Base-by-base conservation (phyloP, 2,329 filamentous ascomycete genomes). In the Trichoderma sp. region DNA sequence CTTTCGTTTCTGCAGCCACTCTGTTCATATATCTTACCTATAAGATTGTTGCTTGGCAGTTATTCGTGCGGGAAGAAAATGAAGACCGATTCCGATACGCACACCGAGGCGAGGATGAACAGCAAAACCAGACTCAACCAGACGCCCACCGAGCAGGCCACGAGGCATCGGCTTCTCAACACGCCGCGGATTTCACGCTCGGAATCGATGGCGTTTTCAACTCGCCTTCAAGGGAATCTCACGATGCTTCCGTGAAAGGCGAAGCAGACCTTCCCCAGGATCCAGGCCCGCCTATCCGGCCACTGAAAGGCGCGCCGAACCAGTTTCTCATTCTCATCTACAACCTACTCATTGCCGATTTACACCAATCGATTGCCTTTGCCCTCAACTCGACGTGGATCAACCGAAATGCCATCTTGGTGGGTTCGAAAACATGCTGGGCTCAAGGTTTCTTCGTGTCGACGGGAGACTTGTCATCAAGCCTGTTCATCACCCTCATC, bases 321-420 rank as follows among this genome's bases (percentile, higher is more conserved):
- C 90, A 92, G 76, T 90, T 91, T 74, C 83, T 91, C 32, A 81
- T 92, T 0, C 82, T 92, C 5, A 89, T 92, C 69, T 86, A 90
- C 76, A 92, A 92, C 75, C 83, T 92, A 0, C 80, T 92, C 5
- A 78, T 90, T 26, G 89, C 90, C 69, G 90, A 92, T 73, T 83
- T 91, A 67, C 87, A 90, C 73, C 90, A 92, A 74, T 83, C 87
- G 8, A 76, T 87, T 0, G 87, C 88, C 4, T 92, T 91, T 74
- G 73, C 90, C 54, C 80, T 91, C 59, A 91, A 89, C 70, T 83
- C 84, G 4, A 80, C 84, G 43, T 90, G 89, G 85, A 79, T 91
- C 5, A 76, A 78, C 1, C 76, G 80, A 16, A 81, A 90, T 75
- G 81, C 80, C 0, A 84, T 92, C 18, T 73, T 83, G 1, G 86